A percentile compares a stretch with the other conserved stretches of the same genome.
phyloP scores from a whole-genome alignment of 371 early-diverging fungal species.

The Actinomortierella ambigua region DNA sequence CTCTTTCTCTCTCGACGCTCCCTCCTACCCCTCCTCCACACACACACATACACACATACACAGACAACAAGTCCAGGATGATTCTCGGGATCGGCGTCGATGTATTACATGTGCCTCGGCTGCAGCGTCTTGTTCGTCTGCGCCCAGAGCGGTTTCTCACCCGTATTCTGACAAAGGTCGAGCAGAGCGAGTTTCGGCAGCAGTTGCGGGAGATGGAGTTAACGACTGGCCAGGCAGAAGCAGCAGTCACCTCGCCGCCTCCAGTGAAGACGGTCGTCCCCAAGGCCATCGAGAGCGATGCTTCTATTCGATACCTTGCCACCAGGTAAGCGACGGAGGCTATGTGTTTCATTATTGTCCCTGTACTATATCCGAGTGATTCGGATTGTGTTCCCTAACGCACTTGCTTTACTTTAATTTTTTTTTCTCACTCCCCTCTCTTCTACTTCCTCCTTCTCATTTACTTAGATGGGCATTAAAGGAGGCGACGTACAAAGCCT shows the following conservation, averaged over 20 bases:
- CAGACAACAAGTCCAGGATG: constrained; percentile 24
- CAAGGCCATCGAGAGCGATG: constrained; percentile 10
- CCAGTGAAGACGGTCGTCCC: too few species aligned
- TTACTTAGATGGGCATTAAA: constrained; percentile 65
- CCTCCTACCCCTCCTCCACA: not conserved
- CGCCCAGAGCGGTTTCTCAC: constrained; percentile 28
- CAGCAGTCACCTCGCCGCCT: too few species aligned
- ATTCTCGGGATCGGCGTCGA: constrained; percentile 66
- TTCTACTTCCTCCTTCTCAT: not conserved
- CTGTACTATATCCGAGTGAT: not conserved
- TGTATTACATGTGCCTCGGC: constrained; percentile 52
- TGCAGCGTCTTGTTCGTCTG: constrained; percentile 11
- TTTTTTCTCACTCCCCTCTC: not conserved
- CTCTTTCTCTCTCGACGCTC: not conserved
- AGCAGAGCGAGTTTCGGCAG: constrained; percentile 17
- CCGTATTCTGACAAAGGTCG: constrained; percentile 27
- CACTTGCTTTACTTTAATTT: not conserved
- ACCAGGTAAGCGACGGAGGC: constrained; percentile 10
- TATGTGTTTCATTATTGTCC: not conserved
- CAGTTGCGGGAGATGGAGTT: not conserved
- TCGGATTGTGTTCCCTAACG: not conserved
- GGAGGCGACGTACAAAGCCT: constrained; percentile 72
- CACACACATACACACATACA: not conserved
- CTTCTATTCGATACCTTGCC: constrained; percentile 14
- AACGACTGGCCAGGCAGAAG: not conserved